A percentile compares a stretch with the other conserved stretches of the same genome.
phyloP scores from a whole-genome alignment of 495 filamentous ascomycete species.

The Aspergillus mulundensis region DNA sequence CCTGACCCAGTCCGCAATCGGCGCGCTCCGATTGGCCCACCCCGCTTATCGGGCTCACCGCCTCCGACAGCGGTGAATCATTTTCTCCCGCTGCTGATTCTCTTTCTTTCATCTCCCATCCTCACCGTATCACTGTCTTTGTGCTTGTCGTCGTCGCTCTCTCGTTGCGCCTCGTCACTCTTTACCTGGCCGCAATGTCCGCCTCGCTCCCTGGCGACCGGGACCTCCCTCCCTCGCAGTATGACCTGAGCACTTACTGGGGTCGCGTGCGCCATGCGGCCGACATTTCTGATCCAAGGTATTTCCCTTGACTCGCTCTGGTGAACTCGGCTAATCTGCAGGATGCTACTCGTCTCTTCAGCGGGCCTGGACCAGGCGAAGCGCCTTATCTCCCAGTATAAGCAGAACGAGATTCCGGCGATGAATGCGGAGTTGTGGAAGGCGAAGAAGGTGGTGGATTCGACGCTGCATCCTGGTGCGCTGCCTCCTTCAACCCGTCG shows the following conservation, averaged over 20 bases:
- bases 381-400: conserved; percentile 70
- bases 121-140: too few relatives aligned
- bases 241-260: conserved; percentile 91
- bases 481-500: too few relatives aligned
- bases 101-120: conserved; percentile 2
- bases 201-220: conserved; percentile 81
- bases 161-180: conserved; percentile 10
- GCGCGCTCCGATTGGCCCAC: conserved; percentile 21
- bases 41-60: conserved; percentile 40
- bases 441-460: conserved; percentile 95
- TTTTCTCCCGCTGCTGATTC: conserved; percentile 22
- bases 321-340: conserved; percentile 30
- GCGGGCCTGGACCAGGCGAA: conserved; percentile 81
- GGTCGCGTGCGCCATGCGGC: conserved; percentile 88
- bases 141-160: neutral
- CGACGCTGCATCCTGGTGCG: conserved; percentile 78
- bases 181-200: conserved; percentile 59
- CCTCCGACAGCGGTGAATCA: conserved; percentile 26
- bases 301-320: conserved; percentile 20
- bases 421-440: conserved; percentile 93
- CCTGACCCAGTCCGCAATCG: conserved; percentile 9
- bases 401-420: conserved; percentile 62
- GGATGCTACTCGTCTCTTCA: conserved; percentile 73
- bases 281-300: conserved; percentile 93
- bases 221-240: conserved; percentile 83